Base-by-base conservation (phyloP, 2,329 filamentous ascomycete genomes). In the Ophiostoma pallidulum region DNA sequence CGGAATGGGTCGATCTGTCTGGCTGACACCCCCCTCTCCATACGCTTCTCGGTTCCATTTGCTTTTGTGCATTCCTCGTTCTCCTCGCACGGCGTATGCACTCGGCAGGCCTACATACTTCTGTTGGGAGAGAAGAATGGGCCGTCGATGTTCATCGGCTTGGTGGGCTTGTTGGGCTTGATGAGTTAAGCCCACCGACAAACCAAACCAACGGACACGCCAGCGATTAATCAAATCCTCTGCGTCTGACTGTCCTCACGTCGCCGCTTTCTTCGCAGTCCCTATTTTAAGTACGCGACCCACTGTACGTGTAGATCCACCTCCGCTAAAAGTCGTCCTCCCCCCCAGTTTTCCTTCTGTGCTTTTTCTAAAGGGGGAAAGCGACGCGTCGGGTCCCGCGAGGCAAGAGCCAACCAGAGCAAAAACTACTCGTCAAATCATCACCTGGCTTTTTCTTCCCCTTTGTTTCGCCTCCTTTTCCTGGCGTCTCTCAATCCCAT, bases 261-360 rank as follows among this genome's bases (percentile, higher is more conserved):
- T 16, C 32, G 13, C 29, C 8, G 18, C 28, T 36, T 24, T 39
- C 26, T 38, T 39, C 20, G 29, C 20, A 24, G 20, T 31, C 28
- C 22, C 47, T 48, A 47, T 52, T 48, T 50, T 47, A 48, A 40
- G 50, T 48, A 33, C 35, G 13, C 24, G 50, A 39, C 41, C 52
- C 52, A 52, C 50, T 45, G 19, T n/a, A n/a, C n/a, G n/a, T n/a
- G n/a, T 12, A 47, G 41, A 46, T 47, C 52, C 50, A 52, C 45
- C 50, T 47, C 41, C 41, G 36, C 50, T 47, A 41, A 45, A 16
- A 46, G 48, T n/a, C n/a, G n/a, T n/a, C n/a, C 48, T 50, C 40
- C 44, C 44, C 40, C 48, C 48, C 39, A 43, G 39, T 43, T 50
- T 43, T 28, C 39, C 38, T n/a, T 47, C 31, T 40, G n/a, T 6